These are phyloP conservation scores for Asterophora parasitica DNA, from an alignment of 768 basidiomycete genomes.

Conservation along the genomic window DNA sequence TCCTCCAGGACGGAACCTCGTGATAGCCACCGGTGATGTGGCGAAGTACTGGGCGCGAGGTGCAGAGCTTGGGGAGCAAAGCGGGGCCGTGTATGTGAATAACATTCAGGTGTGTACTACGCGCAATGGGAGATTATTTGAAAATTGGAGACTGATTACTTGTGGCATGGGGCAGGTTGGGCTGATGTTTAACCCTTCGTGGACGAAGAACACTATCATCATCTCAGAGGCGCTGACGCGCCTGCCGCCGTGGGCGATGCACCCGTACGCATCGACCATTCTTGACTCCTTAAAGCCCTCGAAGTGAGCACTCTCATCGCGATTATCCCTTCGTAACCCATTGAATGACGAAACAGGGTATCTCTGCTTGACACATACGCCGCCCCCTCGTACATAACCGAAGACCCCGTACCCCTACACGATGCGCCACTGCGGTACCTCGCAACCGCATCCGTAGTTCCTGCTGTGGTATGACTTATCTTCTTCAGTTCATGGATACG, in stretches of 20 bases:
- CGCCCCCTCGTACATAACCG: slow-evolving; percentile 41
- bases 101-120: slow-evolving; percentile 34
- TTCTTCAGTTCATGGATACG: too few species aligned
- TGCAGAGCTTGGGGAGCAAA: slow-evolving; percentile 48
- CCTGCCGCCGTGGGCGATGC: slow-evolving; percentile 48
- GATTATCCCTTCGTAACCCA: too few species aligned
- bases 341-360: slow-evolving; percentile 28
- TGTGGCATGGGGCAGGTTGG: slow-evolving; percentile 44
- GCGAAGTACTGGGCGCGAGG: slow-evolving; percentile 48
- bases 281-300: slow-evolving; percentile 41
- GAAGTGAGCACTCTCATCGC: slow-evolving; percentile 28
- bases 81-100: slow-evolving; percentile 41
- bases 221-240: slow-evolving; percentile 47
- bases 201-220: slow-evolving; percentile 43
- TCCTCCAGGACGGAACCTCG: slow-evolving; percentile 23
- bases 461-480: slow-evolving; percentile 16
- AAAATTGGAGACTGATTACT: background rate
- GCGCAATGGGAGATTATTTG: background rate
- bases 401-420: slow-evolving; percentile 27
- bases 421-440: slow-evolving; percentile 54
- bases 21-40: slow-evolving; percentile 44
- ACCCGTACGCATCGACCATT: slow-evolving; percentile 39
- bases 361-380: slow-evolving; percentile 52
- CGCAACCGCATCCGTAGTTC: slow-evolving; percentile 21
- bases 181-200: slow-evolving; percentile 42